Evolutionary conservation across 108 stramenopile species (phyloP).

Genomic region (Stephanodiscus minutulus): DNA sequence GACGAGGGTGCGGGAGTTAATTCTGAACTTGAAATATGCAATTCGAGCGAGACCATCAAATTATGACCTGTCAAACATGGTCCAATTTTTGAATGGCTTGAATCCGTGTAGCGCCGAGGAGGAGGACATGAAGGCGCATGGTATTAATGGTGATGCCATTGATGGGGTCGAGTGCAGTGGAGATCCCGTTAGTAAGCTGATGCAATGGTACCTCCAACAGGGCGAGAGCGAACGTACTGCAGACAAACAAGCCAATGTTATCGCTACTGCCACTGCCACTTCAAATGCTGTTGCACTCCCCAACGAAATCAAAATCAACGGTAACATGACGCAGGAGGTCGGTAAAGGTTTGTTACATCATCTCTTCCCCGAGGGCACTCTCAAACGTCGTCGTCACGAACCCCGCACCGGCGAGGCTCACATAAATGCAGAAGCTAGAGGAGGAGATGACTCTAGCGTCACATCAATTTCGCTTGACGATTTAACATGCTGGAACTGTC

Average conservation of each 20-base stretch:
- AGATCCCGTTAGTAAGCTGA: constrained; percentile 32
- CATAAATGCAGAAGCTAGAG: constrained; percentile 12
- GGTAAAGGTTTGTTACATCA: constrained; percentile 17
- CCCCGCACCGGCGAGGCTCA: constrained; percentile 49
- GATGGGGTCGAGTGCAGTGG: constrained; percentile 2
- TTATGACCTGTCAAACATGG: background rate
- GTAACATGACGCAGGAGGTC: background rate
- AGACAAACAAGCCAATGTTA: background rate
- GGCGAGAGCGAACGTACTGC: background rate
- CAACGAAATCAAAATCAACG: constrained; percentile 5
- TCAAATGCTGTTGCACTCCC: background rate
- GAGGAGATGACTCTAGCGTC: background rate
- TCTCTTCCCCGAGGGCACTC: constrained; percentile 52
- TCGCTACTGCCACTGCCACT: background rate
- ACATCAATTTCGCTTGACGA: constrained; percentile 62
- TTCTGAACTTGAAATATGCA: constrained; percentile 51
- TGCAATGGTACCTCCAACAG: constrained; percentile 40
- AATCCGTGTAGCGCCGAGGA: background rate
- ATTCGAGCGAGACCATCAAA: constrained; percentile 10
- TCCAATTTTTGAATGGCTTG: background rate
- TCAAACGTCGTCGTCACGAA: constrained; percentile 30
- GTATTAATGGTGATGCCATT: background rate
- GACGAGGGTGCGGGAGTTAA: constrained; percentile 53
- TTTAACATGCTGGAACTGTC: constrained; percentile 72
- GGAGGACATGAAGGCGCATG: background rate